Percentiles rank a stretch among this genome's conserved stretches.
These are phyloP conservation scores for Fusarium oxysporum DNA, from an alignment of 2,329 filamentous ascomycete genomes.

Conservation along the genomic window DNA sequence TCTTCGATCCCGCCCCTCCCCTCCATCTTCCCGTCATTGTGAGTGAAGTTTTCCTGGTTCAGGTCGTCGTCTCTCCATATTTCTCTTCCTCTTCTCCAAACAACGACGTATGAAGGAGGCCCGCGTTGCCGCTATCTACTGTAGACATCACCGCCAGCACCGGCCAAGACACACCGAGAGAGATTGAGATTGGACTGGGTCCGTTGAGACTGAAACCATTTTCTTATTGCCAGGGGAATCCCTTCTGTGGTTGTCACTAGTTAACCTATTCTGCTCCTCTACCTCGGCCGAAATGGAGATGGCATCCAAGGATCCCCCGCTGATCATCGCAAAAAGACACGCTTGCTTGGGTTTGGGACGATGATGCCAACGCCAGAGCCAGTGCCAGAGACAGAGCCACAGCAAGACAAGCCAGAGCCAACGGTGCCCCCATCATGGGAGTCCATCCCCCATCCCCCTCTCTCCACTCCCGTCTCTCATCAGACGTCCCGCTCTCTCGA, in stretches of 20 bases:
- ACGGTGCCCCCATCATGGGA: slow-evolving; percentile 36
- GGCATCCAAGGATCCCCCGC: slow-evolving; percentile 33
- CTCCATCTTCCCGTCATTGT: slow-evolving; percentile 13
- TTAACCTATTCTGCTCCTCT: slow-evolving; percentile 2
- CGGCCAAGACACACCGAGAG: slow-evolving; percentile 1
- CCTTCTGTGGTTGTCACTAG: slow-evolving; percentile 4
- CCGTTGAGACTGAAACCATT: slow-evolving; percentile 3
- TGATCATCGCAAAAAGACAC: slow-evolving; percentile 41
- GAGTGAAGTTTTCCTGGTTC: slow-evolving; percentile 12
- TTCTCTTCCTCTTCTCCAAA: slow-evolving; percentile 38
- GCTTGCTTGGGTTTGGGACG: slow-evolving; percentile 36
- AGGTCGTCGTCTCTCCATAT: slow-evolving; percentile 37
- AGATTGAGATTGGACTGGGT: slow-evolving; percentile 4
- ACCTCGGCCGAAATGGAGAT: slow-evolving; percentile 45
- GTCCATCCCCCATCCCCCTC: slow-evolving; percentile 15
- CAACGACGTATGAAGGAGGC: slow-evolving; percentile 7
- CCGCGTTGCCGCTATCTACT: slow-evolving; percentile 33
- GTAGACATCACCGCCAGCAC: slow-evolving; percentile 25
- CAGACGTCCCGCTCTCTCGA: slow-evolving; percentile 34
- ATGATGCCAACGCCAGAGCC: slow-evolving; percentile 32
- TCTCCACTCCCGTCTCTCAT: slow-evolving; percentile 34
- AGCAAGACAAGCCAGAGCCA: slow-evolving; percentile 13
- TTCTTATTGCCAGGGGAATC: slow-evolving; percentile 28
- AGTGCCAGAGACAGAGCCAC: neutral
- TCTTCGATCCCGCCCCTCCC: slow-evolving; percentile 43